Percentiles rank a stretch among this genome's conserved stretches.
Conservation (phyloP, 202 grass and related monocot genomes). For the Tripidium arundinaceum region DNA sequence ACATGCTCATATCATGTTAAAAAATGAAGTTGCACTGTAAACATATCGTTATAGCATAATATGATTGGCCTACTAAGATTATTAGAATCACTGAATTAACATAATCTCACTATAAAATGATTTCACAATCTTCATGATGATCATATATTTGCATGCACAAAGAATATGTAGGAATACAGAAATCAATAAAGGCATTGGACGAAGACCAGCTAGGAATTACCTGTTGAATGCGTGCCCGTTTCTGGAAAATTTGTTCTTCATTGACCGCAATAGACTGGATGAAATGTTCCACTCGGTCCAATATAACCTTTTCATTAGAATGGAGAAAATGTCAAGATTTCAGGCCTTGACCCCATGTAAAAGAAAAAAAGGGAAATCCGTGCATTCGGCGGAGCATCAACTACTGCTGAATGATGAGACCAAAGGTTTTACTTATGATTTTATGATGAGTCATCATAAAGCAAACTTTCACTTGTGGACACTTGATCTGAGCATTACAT, state of each 20-base stretch:
- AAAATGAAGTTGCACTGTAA: too few species aligned
- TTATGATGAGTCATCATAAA: background rate
- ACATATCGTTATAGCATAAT: too few species aligned
- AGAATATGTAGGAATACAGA: constrained; percentile 19
- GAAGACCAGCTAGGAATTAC: constrained; percentile 41
- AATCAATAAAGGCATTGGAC: constrained; percentile 9
- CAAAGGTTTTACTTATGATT: constrained; percentile 2
- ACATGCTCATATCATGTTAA: too few species aligned
- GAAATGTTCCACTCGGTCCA: constrained; percentile 94
- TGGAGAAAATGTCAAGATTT: constrained; percentile 27
- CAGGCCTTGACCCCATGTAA: constrained; percentile 7
- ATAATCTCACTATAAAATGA: background rate
- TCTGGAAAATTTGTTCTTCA: constrained; percentile 98
- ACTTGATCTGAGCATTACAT: background rate
- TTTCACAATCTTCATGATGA: background rate
- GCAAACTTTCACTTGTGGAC: background rate
- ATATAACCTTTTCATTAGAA: constrained; percentile 61
- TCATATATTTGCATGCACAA: constrained; percentile 18
- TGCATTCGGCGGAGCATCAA: background rate
- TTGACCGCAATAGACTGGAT: constrained; percentile 78
- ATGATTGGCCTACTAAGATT: too few species aligned
- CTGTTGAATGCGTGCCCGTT: constrained; percentile 91
- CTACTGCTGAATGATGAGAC: constrained; percentile 4
- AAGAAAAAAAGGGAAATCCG: background rate
- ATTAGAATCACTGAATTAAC: constrained; percentile 23